Evolutionary conservation across 176 grass and related monocot genomes (phyloP).

Genomic region (Oryza officinalis): DNA sequence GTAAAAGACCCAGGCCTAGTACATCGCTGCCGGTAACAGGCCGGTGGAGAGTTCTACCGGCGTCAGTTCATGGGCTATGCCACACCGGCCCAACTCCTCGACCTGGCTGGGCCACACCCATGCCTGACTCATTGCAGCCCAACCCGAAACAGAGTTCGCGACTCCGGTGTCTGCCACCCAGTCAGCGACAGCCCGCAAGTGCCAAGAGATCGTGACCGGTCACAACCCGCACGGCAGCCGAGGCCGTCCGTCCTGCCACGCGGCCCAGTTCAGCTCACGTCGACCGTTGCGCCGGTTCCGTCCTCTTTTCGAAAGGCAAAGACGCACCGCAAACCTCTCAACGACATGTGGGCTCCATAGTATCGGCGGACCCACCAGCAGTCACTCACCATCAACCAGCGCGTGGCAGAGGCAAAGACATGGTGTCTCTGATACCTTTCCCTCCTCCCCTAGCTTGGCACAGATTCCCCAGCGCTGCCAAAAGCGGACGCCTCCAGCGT

Average conservation of each 20-base stretch:
- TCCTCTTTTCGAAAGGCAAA: not conserved
- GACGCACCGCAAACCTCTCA: accelerated
- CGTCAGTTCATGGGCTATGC: not conserved
- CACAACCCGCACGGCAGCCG: conserved; percentile 7
- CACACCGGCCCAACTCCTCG: not conserved
- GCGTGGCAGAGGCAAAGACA: not conserved
- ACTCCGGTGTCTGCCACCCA: too few relatives aligned
- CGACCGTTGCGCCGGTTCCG: conserved; percentile 35
- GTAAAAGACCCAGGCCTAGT: too few relatives aligned
- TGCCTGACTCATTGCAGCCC: too few relatives aligned
- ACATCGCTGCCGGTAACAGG: too few relatives aligned
- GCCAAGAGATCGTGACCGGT: not conserved
- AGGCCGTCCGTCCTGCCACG: not conserved
- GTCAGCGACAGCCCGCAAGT: not conserved
- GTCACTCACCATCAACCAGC: accelerated
- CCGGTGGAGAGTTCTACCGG: too few relatives aligned
- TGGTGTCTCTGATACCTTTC: conserved; percentile 26
- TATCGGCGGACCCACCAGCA: accelerated
- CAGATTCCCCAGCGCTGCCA: conserved; percentile 43
- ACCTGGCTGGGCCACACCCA: too few relatives aligned
- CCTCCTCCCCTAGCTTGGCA: conserved; percentile 48
- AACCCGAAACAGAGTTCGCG: not conserved
- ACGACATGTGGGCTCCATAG: accelerated
- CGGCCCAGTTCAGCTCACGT: not conserved
- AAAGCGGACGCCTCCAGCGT: conserved; percentile 29